These are phyloP conservation scores for Podila horticola DNA, from an alignment of 192 early-diverging fungal genomes.

Conservation along the genomic window DNA sequence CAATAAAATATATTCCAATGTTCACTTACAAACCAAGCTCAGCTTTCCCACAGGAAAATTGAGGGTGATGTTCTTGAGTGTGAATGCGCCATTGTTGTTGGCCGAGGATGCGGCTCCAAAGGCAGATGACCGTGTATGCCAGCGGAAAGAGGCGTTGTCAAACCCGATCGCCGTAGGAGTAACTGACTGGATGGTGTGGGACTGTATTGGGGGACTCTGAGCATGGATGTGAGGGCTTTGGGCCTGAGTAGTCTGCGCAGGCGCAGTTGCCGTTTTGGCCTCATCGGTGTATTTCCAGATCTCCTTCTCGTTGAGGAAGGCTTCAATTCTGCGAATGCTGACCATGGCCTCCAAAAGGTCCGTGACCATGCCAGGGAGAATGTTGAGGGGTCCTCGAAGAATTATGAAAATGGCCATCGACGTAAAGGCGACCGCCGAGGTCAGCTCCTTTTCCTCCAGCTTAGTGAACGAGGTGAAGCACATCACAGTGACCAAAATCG, in stretches of 20 bases:
- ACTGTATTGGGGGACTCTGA: not conserved
- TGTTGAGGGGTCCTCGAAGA: constrained; percentile 57
- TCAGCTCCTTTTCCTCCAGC: constrained; percentile 66
- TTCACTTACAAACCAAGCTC: constrained; percentile 57
- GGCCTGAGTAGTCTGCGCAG: not conserved
- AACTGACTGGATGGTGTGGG: not conserved
- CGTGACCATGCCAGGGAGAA: constrained; percentile 48
- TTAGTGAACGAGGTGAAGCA: constrained; percentile 69
- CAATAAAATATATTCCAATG: too few relatives aligned
- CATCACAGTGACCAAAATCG: constrained; percentile 69
- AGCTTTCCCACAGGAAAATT: constrained; percentile 60
- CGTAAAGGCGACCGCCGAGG: constrained; percentile 74
- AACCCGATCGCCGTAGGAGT: constrained; percentile 26
- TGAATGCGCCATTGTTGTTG: constrained; percentile 50
- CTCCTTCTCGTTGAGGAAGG: constrained; percentile 82
- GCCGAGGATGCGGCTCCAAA: not conserved
- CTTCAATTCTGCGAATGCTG: constrained; percentile 69
- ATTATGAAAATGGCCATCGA: constrained; percentile 71
- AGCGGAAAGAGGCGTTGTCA: constrained; percentile 29
- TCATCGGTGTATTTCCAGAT: constrained; percentile 59
- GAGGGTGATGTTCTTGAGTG: constrained; percentile 54
- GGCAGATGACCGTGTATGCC: constrained; percentile 26
- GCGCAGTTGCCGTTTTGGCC: not conserved
- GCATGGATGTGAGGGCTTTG: constrained; percentile 5
- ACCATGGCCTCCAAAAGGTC: constrained; percentile 50